Percentiles rank a stretch among this genome's conserved stretches.
phyloP scores from a whole-genome alignment of 768 basidiomycete species.

The Mycena metata region DNA sequence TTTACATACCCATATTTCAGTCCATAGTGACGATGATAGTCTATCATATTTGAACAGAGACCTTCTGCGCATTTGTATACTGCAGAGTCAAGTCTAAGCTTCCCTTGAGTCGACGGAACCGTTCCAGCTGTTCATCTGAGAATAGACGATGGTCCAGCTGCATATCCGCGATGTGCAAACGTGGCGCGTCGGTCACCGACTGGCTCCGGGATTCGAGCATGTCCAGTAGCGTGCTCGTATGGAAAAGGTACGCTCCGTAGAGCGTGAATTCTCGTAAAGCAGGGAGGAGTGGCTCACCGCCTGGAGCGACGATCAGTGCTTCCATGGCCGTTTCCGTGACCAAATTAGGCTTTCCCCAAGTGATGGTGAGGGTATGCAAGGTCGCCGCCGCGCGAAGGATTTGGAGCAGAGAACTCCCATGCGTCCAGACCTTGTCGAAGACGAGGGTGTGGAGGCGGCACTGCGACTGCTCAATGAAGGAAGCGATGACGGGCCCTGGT shows the following conservation, averaged over 20 bases:
- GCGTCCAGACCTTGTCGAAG: neutral
- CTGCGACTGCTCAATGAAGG: neutral
- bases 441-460: neutral
- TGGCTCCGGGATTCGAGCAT: constrained; percentile 7
- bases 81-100: neutral
- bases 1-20: no score
- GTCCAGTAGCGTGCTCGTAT: constrained; percentile 3
- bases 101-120: neutral
- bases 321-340: constrained; percentile 1
- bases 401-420: neutral
- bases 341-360: neutral
- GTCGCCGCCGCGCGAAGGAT: neutral
- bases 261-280: neutral
- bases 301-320: neutral
- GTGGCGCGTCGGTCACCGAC: neutral
- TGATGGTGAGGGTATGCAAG: neutral
- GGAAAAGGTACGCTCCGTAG: constrained; percentile 6
- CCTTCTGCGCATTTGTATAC: neutral
- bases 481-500: neutral
- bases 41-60: no score
- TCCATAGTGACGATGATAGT: no score
- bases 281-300: neutral
- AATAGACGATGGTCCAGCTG: neutral
- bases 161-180: neutral
- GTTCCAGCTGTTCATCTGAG: neutral